Conservation (phyloP, 83 land plant genomes). For the Picea abies region DNA sequence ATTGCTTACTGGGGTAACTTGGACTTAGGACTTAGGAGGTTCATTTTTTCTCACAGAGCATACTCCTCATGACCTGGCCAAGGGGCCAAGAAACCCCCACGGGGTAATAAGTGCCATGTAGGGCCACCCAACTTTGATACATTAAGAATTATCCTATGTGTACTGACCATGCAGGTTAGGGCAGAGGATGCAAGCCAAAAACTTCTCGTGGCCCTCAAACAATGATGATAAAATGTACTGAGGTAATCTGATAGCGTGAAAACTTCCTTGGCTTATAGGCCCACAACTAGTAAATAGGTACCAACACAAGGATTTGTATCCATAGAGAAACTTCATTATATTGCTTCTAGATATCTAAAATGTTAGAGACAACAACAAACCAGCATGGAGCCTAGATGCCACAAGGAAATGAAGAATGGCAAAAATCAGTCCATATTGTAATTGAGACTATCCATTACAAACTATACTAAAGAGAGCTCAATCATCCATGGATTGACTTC, state of each 20-base stretch:
- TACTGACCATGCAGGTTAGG: neutral
- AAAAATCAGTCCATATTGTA: too few species aligned
- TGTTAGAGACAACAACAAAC: neutral
- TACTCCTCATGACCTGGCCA: neutral
- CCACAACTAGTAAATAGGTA: neutral
- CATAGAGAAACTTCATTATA: neutral
- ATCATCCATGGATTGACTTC: neutral
- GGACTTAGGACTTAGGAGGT: neutral
- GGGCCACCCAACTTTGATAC: neutral
- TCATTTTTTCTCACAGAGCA: neutral
- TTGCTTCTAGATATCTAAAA: neutral
- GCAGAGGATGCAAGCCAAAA: neutral
- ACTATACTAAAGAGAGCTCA: neutral
- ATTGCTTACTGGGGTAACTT: neutral
- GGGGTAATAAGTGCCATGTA: neutral
- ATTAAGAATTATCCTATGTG: neutral
- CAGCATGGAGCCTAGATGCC: too few species aligned
- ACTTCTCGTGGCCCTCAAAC: neutral
- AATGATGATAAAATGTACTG: neutral
- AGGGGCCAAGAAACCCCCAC: neutral
- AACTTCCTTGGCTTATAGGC: neutral
- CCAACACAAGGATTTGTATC: neutral
- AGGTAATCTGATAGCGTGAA: neutral
- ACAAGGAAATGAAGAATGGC: too few species aligned
- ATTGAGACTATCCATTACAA: too few species aligned